Percentiles rank a stretch among this genome's conserved stretches.
Evolutionary conservation across 1,284 basidiomycete genomes (phyloP).

Genomic region (Pterulicium gracile): DNA sequence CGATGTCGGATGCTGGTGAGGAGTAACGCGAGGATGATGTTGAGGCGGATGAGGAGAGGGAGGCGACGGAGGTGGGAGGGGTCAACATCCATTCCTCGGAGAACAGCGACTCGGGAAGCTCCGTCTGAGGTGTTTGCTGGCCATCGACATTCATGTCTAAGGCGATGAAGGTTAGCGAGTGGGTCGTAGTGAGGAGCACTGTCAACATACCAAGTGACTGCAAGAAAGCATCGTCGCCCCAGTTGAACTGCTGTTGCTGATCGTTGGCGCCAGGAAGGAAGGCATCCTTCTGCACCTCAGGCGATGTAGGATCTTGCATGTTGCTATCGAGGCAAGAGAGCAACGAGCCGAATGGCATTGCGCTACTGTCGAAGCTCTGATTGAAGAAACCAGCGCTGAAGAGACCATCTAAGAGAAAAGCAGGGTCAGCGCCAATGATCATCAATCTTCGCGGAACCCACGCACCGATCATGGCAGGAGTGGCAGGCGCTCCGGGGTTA

Average conservation of each 20-base stretch:
- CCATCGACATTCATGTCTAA: not conserved
- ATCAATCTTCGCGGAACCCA: not conserved
- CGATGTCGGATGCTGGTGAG: constrained; percentile 8
- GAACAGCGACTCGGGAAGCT: not conserved
- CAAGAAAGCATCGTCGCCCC: not conserved
- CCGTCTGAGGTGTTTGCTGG: not conserved
- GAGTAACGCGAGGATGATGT: constrained; percentile 6
- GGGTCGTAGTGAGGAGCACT: not conserved
- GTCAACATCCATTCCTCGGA: constrained; percentile 1
- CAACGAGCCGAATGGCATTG: constrained; percentile 1
- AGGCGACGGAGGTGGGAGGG: not conserved
- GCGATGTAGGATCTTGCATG: not conserved
- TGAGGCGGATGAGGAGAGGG: not conserved
- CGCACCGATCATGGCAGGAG: not conserved
- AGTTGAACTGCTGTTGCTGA: constrained; percentile 1
- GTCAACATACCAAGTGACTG: not conserved
- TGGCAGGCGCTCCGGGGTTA: constrained; percentile 1
- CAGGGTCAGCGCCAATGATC: not conserved
- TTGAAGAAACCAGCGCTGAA: not conserved
- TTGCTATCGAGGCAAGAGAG: not conserved
- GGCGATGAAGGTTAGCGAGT: not conserved
- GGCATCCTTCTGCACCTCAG: not conserved
- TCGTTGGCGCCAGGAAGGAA: not conserved
- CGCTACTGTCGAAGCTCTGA: not conserved
- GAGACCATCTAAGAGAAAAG: not conserved